Percentiles rank a stretch among this genome's conserved stretches.
Evolutionary conservation across 2,329 filamentous ascomycete genomes (phyloP).

Genomic region (Penicillium sp.): DNA sequence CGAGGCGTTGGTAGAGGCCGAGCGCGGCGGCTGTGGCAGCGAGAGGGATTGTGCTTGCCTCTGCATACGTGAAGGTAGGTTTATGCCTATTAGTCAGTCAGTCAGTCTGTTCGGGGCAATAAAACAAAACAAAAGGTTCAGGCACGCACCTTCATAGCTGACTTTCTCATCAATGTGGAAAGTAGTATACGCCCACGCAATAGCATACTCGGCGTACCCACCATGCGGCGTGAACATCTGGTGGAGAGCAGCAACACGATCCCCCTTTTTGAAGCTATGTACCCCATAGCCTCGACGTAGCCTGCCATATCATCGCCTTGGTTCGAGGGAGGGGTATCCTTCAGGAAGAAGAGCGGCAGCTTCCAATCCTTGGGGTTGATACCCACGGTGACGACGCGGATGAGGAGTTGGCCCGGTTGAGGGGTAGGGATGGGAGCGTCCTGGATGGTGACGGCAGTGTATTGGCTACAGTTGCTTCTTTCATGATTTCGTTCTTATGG

Average conservation of each 20-base stretch:
- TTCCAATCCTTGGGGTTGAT: constrained; percentile 55
- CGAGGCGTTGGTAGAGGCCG: constrained; percentile 54
- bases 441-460: neutral
- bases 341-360: neutral
- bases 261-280: constrained; percentile 59
- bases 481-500: neutral
- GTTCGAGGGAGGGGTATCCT: constrained; percentile 34
- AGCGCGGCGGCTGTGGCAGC: constrained; percentile 60
- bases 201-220: constrained; percentile 61
- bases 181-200: constrained; percentile 58
- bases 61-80: constrained; percentile 27
- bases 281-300: constrained; percentile 60
- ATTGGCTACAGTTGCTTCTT: constrained; percentile 2
- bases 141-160: constrained; percentile 55
- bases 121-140: neutral
- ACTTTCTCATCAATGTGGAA: constrained; percentile 57
- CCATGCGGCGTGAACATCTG: constrained; percentile 56
- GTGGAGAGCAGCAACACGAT: constrained; percentile 56
- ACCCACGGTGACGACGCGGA: constrained; percentile 43
- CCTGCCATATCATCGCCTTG: constrained; percentile 60
- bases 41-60: constrained; percentile 62
- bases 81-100: neutral
- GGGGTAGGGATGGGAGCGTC: constrained; percentile 43
- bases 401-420: constrained; percentile 38
- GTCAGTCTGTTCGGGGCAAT: too few species aligned